phyloP scores from a whole-genome alignment of 2,329 filamentous ascomycete species.

The Geosmithia flava region DNA sequence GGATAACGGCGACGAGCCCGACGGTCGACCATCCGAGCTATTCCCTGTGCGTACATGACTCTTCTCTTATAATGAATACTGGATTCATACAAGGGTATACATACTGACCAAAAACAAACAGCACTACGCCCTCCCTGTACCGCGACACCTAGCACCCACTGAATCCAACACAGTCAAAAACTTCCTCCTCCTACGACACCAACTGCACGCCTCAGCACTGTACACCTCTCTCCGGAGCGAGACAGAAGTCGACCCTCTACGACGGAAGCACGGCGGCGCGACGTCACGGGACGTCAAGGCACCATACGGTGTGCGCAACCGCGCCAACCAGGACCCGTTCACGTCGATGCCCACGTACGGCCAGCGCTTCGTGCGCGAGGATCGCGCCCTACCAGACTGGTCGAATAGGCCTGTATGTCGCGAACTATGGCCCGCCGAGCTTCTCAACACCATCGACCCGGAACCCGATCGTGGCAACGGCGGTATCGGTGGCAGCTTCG shows the following conservation, averaged over 20 bases:
- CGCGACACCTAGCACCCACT: slow-evolving; percentile 23
- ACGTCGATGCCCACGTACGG: slow-evolving; percentile 46
- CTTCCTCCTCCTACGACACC: slow-evolving; percentile 43
- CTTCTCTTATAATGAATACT: not conserved
- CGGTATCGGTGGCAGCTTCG: not conserved
- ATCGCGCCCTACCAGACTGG: slow-evolving; percentile 42
- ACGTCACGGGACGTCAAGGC: slow-evolving; percentile 45
- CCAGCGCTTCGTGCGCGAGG: slow-evolving; percentile 37
- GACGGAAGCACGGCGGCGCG: slow-evolving; percentile 10
- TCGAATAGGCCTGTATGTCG: slow-evolving; percentile 33
- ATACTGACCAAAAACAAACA: no score
- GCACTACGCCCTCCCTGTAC: not conserved
- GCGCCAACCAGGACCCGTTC: slow-evolving; percentile 45
- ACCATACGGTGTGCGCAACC: slow-evolving; percentile 40
- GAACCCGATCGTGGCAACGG: slow-evolving; percentile 4
- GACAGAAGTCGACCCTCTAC: slow-evolving; percentile 19
- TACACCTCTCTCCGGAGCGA: slow-evolving; percentile 42
- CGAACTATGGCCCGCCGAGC: slow-evolving; percentile 43
- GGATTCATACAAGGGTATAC: not conserved
- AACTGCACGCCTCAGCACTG: slow-evolving; percentile 40
- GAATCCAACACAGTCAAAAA: slow-evolving; percentile 36
- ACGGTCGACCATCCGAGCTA: slow-evolving; percentile 44
- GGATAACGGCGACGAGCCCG: slow-evolving; percentile 40
- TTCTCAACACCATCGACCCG: slow-evolving; percentile 42
- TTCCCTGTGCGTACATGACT: slow-evolving; percentile 37